A percentile compares a stretch with the other conserved stretches of the same genome.
phyloP scores from a whole-genome alignment of 2,329 filamentous ascomycete species.

The Zymoseptoria passerinii region DNA sequence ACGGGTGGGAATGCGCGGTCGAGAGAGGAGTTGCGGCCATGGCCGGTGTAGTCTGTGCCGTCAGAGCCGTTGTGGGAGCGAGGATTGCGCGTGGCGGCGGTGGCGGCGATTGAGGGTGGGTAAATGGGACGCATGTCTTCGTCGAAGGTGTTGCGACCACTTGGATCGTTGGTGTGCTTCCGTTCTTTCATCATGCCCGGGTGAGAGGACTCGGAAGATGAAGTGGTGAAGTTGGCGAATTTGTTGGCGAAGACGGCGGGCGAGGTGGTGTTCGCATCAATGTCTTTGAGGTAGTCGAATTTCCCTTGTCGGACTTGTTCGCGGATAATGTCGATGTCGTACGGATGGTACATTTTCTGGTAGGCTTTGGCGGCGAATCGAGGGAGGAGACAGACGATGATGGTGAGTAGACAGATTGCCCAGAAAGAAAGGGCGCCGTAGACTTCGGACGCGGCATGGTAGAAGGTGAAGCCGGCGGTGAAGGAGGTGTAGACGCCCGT shows the following conservation, averaged over 20 bases:
- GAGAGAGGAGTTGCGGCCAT: constrained; percentile 32
- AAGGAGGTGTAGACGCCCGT: constrained; percentile 75
- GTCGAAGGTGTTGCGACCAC: constrained; percentile 50
- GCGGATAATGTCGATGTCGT: constrained; percentile 88
- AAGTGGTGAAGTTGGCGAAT: constrained; percentile 35
- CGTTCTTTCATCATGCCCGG: constrained; percentile 17
- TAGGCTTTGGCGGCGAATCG: constrained; percentile 78
- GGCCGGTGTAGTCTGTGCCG: constrained; percentile 75
- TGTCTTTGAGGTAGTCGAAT: constrained; percentile 63
- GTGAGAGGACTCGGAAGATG: constrained; percentile 20
- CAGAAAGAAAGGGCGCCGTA: constrained; percentile 81
- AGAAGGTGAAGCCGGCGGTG: constrained; percentile 56
- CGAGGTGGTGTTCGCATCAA: constrained; percentile 36
- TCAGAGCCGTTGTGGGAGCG: constrained; percentile 86
- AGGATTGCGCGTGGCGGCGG: constrained; percentile 68
- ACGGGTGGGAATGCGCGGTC: constrained; percentile 33
- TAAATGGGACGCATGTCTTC: constrained; percentile 92
- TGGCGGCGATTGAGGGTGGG: constrained; percentile 75
- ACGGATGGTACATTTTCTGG: constrained; percentile 90
- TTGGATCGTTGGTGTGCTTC: constrained; percentile 17
- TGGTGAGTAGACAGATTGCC: constrained; percentile 70
- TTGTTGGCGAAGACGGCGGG: constrained; percentile 20
- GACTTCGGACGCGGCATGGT: constrained; percentile 66
- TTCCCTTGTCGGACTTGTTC: constrained; percentile 80
- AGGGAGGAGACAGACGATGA: constrained; percentile 75